Evolutionary conservation across 2,329 filamentous ascomycete species (phyloP), one percentile per base, ranked within the genome.

Genomic region (Fusarium camptoceras): DNA sequence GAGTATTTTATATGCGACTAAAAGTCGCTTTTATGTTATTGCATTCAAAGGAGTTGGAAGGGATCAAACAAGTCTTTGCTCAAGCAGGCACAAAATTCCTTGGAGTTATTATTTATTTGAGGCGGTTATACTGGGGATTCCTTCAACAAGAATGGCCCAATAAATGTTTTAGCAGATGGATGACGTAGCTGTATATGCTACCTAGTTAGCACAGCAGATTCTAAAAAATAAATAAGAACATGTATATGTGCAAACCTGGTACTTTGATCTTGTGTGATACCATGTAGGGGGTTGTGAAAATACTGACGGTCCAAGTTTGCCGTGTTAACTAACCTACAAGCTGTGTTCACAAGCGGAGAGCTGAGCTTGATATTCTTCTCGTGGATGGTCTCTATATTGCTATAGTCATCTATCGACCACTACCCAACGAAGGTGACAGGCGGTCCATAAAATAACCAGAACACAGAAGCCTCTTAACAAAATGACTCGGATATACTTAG

Each of bases 21-120:
- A 24, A 15, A 28, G 49, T 48, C 58, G 41, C 37, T 51, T 60
- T 50, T 28, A 22, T 22, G 39, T 25, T 15, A 25, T 39, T 39
- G 55, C 59, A 68, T 71, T 55, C 27, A 58, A 57, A n/a, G 47
- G 55, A 16, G 39, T 65, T 50, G 54, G 39, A 42, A 39, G 15
- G 50, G 27, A 31, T 51, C 16, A 51, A 42, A 53, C 10, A 50
- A 54, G 44, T 28, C 28, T 27, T 69, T 43, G 44, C 51, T 62
- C 28, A 47, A 55, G 43, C 41, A 49, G 44, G 51, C 22, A 8
- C n/a, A 62, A 68, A 51, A 42, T 44, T 42, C 28, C 34, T 30
- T 22, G 68, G 68, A 65, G 64, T 71, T 71, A 55, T 55, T 57
- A n/a, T 55, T 64, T 48, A 24, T 48, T n/a, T 37, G 41, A 54